phyloP scores from a whole-genome alignment of 2,329 filamentous ascomycete genomes.

The Curvularia spicifera region DNA sequence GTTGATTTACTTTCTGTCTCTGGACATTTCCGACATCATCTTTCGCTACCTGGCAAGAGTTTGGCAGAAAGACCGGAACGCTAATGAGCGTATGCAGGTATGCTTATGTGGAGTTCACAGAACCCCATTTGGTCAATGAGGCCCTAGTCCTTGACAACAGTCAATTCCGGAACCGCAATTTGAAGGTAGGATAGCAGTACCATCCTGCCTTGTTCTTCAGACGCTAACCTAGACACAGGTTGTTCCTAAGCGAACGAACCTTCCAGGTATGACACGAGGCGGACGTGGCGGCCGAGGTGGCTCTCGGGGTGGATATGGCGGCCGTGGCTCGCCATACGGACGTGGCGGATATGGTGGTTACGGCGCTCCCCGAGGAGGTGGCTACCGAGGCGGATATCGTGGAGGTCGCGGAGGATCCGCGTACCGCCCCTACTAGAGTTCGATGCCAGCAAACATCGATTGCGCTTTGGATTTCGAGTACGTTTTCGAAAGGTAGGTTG shows the following conservation, averaged over 20 bases:
- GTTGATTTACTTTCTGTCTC: background rate
- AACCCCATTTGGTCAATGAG: constrained; percentile 89
- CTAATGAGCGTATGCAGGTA: constrained; percentile 71
- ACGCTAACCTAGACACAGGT: constrained; percentile 58
- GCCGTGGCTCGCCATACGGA: constrained; percentile 60
- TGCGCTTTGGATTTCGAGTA: background rate
- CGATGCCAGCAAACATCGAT: constrained; percentile 7
- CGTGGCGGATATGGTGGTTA: constrained; percentile 28
- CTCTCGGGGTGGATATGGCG: constrained; percentile 52
- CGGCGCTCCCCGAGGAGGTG: constrained; percentile 51
- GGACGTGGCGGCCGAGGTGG: constrained; percentile 66
- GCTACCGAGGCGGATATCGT: constrained; percentile 51
- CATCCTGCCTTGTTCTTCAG: constrained; percentile 16
- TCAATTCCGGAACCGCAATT: constrained; percentile 89
- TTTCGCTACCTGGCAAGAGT: constrained; percentile 64
- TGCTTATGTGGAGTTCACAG: constrained; percentile 97
- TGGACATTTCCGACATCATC: constrained; percentile 20
- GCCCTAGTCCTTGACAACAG: constrained; percentile 96
- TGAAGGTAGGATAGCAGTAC: constrained; percentile 71
- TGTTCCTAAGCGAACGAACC: constrained; percentile 91
- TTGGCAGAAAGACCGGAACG: constrained; percentile 61
- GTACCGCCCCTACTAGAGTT: constrained; percentile 28
- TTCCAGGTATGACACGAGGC: constrained; percentile 90
- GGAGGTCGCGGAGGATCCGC: constrained; percentile 34
- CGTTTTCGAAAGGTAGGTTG: background rate